Percentiles rank a stretch among this genome's conserved stretches.
phyloP scores from a whole-genome alignment of 805 yeast species.

The Spathaspora girioi region DNA sequence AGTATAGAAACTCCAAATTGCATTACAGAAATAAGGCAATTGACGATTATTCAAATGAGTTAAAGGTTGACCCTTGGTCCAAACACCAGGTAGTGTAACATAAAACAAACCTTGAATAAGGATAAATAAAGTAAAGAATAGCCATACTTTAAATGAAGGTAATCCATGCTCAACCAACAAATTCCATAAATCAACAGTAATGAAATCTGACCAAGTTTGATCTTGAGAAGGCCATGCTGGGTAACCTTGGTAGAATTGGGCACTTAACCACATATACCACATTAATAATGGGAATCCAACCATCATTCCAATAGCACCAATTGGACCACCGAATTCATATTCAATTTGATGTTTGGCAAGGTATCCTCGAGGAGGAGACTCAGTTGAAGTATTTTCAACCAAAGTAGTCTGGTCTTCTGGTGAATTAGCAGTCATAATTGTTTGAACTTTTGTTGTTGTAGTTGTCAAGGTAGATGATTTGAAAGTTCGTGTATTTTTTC shows the following conservation, averaged over 20 bases:
- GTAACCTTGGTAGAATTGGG: slow-evolving; percentile 70
- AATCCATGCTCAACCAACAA: slow-evolving; percentile 50
- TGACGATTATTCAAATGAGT: slow-evolving; percentile 75
- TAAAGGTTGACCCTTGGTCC: slow-evolving; percentile 94
- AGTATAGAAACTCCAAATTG: slow-evolving; percentile 78
- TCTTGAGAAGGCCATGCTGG: slow-evolving; percentile 64
- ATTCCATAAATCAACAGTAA: slow-evolving; percentile 35
- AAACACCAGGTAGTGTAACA: slow-evolving; percentile 84
- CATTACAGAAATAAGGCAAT: slow-evolving; percentile 91
- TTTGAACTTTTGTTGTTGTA: background rate
- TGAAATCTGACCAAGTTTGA: slow-evolving; percentile 52
- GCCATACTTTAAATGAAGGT: slow-evolving; percentile 62
- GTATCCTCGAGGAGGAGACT: slow-evolving; percentile 20
- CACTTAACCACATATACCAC: slow-evolving; percentile 96
- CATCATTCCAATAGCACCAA: slow-evolving; percentile 90
- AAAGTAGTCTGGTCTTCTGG: background rate
- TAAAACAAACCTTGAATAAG: slow-evolving; percentile 69
- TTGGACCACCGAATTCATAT: slow-evolving; percentile 91
- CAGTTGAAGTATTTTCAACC: background rate
- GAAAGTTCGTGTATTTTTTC: background rate
- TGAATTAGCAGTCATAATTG: background rate
- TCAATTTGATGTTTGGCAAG: slow-evolving; percentile 50
- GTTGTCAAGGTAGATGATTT: background rate
- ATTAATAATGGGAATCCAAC: slow-evolving; percentile 86
- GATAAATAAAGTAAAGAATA: slow-evolving; percentile 68